A percentile compares a stretch with the other conserved stretches of the same genome.
Evolutionary conservation across 176 grass and related monocot genomes (phyloP).

Genomic region (Cenchrus fungigraminus): DNA sequence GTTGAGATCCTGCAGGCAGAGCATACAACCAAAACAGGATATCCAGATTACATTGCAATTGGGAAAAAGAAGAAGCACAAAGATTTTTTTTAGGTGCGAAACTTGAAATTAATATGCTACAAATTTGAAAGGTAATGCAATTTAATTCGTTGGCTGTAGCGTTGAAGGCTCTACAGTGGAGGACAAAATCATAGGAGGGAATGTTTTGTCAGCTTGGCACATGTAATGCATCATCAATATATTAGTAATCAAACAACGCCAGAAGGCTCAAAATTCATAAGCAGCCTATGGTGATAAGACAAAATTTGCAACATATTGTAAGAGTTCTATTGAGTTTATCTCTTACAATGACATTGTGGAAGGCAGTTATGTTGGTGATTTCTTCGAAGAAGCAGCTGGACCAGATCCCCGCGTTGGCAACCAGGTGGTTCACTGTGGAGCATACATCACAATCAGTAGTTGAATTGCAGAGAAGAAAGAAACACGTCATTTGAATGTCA

Average conservation of each 20-base stretch:
- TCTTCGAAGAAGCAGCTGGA: conserved; percentile 90
- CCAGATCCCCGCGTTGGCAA: conserved; percentile 86
- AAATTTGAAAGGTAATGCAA: not conserved
- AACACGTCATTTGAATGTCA: not conserved
- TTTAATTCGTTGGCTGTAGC: not conserved
- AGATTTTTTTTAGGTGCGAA: not conserved
- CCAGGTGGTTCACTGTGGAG: conserved; percentile 79
- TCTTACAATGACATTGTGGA: conserved; percentile 75
- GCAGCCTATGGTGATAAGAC: no score
- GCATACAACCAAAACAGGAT: not conserved
- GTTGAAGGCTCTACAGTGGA: not conserved
- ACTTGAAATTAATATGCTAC: not conserved
- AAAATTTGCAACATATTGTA: not conserved
- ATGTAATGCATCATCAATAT: not conserved
- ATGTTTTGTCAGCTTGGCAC: not conserved
- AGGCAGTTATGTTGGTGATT: conserved; percentile 80
- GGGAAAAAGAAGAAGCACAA: not conserved
- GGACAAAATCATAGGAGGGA: not conserved
- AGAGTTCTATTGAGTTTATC: not conserved
- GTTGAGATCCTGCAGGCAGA: conserved; percentile 65
- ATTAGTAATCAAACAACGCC: not conserved
- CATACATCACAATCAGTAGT: not conserved
- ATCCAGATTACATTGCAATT: not conserved
- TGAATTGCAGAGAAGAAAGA: not conserved
- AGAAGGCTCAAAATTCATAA: not conserved